Conservation (phyloP, 768 basidiomycete genomes). For the Lactarius hatsudake region DNA sequence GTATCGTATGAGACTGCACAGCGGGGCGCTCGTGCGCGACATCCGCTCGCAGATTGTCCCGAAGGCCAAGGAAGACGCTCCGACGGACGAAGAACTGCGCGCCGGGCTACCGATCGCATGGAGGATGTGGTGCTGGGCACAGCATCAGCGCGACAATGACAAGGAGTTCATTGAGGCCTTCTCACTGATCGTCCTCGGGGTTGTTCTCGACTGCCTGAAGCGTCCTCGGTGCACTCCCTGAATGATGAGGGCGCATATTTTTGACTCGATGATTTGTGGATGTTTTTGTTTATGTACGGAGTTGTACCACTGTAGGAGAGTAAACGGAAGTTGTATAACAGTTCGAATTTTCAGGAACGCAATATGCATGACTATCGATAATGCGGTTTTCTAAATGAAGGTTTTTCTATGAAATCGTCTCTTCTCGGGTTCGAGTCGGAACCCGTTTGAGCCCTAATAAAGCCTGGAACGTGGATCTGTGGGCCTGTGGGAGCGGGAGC, state of each 20-base stretch:
- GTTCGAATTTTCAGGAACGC: too few species aligned
- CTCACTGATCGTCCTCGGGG: conserved; percentile 57
- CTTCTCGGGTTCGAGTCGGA: too few species aligned
- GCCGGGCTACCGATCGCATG: conserved; percentile 53
- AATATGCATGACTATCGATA: too few species aligned
- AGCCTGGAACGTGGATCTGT: too few species aligned
- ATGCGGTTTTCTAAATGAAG: too few species aligned
- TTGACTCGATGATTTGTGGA: not conserved
- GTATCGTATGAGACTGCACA: conserved; percentile 61
- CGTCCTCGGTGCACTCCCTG: not conserved
- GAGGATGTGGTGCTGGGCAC: conserved; percentile 61
- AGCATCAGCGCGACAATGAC: conserved; percentile 33
- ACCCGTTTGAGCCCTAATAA: too few species aligned
- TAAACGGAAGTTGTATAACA: too few species aligned
- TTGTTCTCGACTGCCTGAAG: conserved; percentile 6
- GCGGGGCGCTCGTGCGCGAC: conserved; percentile 49
- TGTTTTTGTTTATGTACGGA: too few species aligned
- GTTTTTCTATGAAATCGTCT: too few species aligned
- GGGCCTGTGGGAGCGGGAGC: too few species aligned
- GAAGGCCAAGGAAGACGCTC: not conserved
- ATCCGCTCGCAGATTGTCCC: conserved; percentile 40
- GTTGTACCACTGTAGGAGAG: too few species aligned
- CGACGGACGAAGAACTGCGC: conserved; percentile 29
- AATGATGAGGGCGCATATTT: not conserved
- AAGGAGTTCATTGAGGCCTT: conserved; percentile 52